Base-by-base conservation (phyloP, 169 alveolate species). In the Ichthyophthirius multifiliis region DNA sequence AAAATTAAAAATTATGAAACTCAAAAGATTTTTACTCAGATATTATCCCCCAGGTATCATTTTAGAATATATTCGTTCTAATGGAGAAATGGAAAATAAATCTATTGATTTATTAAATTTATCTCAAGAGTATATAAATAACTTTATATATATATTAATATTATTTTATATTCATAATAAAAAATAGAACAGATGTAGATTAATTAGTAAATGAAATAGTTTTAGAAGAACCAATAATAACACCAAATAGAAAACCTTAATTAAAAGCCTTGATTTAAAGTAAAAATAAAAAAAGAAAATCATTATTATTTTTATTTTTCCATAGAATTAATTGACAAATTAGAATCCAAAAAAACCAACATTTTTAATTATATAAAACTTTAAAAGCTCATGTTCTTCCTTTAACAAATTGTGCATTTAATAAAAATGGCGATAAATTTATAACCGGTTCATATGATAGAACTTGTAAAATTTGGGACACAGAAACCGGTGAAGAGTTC, bases 381-480 rank as follows among this genome's bases (percentile, higher is more conserved):
- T 89, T 96, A 13, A 87, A 92, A 78, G 97, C 98, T 39, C 98
- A 96, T 76, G 90, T 94, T 18, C 88, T 96, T 37, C 98, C 98
- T 15, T 79, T 96, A 65, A 96, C 98, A 41, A 96, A 96, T 87
- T 96, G 98, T 90, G 97, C 97, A 41, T 96, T 96, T 87, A 96
- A 96, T 83, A 96, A 96, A 90, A 85, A 90, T 75, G 98, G 98
- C 39, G 95, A 93, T 67, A 94, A 87, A 55, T 94, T 94, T 74
- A 92, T 94, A 43, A 94, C 97, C 31, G 97, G 98, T 27, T 83
- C 93, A 41, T 96, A 94, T 77, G 98, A 94, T 84, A 86, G 97
- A 87, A 96, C 98, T n/a, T 94, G 98, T 83, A 93, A 95, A 76
- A 94, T 96, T 31, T 96, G 98, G 98, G 98, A 96, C 55, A 96